Evolutionary conservation across 768 basidiomycete species (phyloP).

Genomic region (Favolaschia claudopus): DNA sequence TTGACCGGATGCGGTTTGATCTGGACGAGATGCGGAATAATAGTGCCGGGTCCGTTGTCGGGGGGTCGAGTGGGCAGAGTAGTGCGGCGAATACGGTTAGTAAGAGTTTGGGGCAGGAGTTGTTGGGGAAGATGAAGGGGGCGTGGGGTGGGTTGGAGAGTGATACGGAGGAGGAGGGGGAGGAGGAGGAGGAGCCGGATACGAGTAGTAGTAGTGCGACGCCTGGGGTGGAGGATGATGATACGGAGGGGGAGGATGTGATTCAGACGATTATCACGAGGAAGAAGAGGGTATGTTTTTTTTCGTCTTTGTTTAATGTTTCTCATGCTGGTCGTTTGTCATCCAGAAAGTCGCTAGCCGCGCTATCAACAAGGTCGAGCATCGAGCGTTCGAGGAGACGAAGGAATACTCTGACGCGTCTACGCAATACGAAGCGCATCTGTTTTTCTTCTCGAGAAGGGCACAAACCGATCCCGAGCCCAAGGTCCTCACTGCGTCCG

Average conservation of each 20-base stretch:
- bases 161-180: constrained; percentile 42
- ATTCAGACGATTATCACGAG: constrained; percentile 91
- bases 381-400: constrained; percentile 63
- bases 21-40: constrained; percentile 86
- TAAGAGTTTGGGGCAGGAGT: constrained; percentile 78
- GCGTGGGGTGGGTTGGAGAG: constrained; percentile 39
- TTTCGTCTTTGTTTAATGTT: constrained; percentile 8
- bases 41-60: constrained; percentile 43
- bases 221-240: constrained; percentile 54
- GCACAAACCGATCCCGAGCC: constrained; percentile 72
- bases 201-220: constrained; percentile 37
- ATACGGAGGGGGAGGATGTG: constrained; percentile 75
- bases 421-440: constrained; percentile 71
- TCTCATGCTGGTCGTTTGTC: constrained; percentile 9
- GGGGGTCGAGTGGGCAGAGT: constrained; percentile 49
- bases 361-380: constrained; percentile 55
- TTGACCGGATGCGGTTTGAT: constrained; percentile 92
- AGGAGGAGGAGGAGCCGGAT: constrained; percentile 48
- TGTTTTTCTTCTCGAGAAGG: constrained; percentile 53
- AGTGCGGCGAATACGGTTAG: constrained; percentile 68
- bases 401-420: constrained; percentile 81
- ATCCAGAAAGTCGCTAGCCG: constrained; percentile 74
- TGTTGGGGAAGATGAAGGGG: constrained; percentile 66
- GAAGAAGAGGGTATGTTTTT: constrained; percentile 67
- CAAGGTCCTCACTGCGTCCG: constrained; percentile 52